Conservation (phyloP, 108 stramenopile genomes). For the Skeletonema grethae region DNA sequence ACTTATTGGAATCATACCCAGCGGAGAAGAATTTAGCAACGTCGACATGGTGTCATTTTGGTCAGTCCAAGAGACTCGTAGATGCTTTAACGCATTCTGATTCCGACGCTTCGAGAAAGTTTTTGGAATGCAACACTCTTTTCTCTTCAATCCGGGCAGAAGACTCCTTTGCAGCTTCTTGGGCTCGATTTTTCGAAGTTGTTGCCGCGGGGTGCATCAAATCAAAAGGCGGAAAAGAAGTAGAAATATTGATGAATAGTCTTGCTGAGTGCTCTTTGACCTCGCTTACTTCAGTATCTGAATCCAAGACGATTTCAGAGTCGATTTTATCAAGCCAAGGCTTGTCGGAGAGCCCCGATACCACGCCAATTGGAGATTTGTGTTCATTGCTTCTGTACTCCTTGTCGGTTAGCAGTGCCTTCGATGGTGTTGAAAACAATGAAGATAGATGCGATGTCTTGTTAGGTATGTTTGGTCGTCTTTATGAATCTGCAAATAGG, state of each 20-base stretch:
- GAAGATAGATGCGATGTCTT: background rate
- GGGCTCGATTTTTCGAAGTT: constrained; percentile 39
- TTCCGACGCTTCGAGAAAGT: background rate
- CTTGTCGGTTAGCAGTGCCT: constrained; percentile 9
- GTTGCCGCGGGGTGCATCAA: constrained; percentile 9
- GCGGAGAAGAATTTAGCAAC: constrained; percentile 15
- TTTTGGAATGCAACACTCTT: constrained; percentile 21
- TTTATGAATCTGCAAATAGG: constrained; percentile 30
- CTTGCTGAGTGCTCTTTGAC: constrained; percentile 20
- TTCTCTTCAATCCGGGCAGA: constrained; percentile 14
- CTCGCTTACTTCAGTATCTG: constrained; percentile 21
- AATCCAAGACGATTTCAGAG: constrained; percentile 28
- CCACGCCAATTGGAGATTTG: constrained; percentile 26
- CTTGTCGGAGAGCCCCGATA: background rate
- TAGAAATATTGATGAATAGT: constrained; percentile 10
- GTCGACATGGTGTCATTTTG: constrained; percentile 37
- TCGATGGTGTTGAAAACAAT: background rate
- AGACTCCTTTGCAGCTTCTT: constrained; percentile 16
- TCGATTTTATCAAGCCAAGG: constrained; percentile 27
- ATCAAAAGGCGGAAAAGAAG: constrained; percentile 14
- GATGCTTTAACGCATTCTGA: constrained; percentile 1
- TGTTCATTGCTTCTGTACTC: constrained; percentile 32
- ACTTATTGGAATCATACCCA: constrained; percentile 27
- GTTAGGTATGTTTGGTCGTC: constrained; percentile 22
- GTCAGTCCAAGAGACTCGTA: constrained; percentile 5